A percentile compares a stretch with the other conserved stretches of the same genome.
These are phyloP conservation scores for Arabidopsis hybrid DNA, from an alignment of 441 rosid species.

Conservation along the genomic window DNA sequence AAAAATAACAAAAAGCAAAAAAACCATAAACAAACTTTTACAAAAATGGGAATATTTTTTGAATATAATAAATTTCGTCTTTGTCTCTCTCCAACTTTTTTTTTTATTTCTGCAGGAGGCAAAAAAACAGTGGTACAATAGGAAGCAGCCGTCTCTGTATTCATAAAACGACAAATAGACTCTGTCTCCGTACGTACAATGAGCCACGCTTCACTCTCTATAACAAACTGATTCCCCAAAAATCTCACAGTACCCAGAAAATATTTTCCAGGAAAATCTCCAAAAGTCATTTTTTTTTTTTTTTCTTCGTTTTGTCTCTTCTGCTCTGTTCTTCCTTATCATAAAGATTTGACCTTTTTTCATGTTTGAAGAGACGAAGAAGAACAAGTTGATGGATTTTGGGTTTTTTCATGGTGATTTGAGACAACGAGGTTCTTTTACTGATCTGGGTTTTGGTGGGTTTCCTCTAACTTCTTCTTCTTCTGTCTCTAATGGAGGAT, in stretches of 20 bases:
- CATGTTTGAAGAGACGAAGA: constrained; percentile 5
- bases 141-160: neutral
- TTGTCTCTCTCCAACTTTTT: neutral
- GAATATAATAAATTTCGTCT: neutral
- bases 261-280: neutral
- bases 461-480: neutral
- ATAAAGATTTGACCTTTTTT: neutral
- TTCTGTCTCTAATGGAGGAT: neutral
- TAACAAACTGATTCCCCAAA: neutral
- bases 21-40: neutral
- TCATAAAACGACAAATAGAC: neutral
- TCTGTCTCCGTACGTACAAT: constrained; percentile 7
- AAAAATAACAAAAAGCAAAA: too few relatives aligned
- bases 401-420: neutral
- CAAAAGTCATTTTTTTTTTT: neutral
- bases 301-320: neutral
- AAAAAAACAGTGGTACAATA: neutral
- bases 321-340: neutral
- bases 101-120: neutral
- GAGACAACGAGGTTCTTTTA: neutral
- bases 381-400: constrained; percentile 8
- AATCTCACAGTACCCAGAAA: neutral
- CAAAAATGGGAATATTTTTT: neutral
- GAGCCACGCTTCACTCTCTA: neutral
- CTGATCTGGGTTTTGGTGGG: constrained; percentile 4